phyloP scores from a whole-genome alignment of 371 early-diverging fungal genomes.

The Dinochytrium kinnereticum region DNA sequence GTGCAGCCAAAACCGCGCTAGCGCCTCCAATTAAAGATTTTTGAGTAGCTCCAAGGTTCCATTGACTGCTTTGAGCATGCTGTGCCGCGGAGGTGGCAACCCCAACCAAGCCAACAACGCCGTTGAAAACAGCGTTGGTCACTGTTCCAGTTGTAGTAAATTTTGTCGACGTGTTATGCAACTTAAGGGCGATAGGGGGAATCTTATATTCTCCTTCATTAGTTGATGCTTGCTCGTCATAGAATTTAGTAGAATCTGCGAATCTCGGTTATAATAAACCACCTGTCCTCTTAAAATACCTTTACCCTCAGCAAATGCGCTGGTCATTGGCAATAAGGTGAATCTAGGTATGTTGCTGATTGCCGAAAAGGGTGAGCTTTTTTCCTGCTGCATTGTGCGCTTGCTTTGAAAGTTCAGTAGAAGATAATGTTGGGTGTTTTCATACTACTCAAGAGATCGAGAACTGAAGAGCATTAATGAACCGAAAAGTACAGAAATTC shows the following conservation, averaged over 20 bases:
- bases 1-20: constrained; percentile 25
- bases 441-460: constrained; percentile 31
- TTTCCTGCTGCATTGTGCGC: too few species aligned
- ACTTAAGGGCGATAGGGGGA: not conserved
- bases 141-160: not conserved
- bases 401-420: too few species aligned
- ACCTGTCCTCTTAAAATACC: not conserved
- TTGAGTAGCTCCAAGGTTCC: constrained; percentile 24
- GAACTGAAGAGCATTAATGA: constrained; percentile 24
- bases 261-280: not conserved
- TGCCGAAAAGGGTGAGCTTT: constrained; percentile 30
- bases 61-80: constrained; percentile 12
- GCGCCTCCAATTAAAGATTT: constrained; percentile 28
- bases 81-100: constrained; percentile 26
- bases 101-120: constrained; percentile 32
- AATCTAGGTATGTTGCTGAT: constrained; percentile 36
- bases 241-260: not conserved
- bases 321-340: constrained; percentile 33
- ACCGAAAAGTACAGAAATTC: constrained; percentile 38
- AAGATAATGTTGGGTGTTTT: too few species aligned
- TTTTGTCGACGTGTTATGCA: constrained; percentile 3
- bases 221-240: not conserved
- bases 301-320: not conserved
- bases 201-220: not conserved
- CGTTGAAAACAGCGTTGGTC: constrained; percentile 22